These are phyloP conservation scores for Phycomyces nitens DNA, from an alignment of 192 early-diverging fungal genomes.

Conservation along the genomic window DNA sequence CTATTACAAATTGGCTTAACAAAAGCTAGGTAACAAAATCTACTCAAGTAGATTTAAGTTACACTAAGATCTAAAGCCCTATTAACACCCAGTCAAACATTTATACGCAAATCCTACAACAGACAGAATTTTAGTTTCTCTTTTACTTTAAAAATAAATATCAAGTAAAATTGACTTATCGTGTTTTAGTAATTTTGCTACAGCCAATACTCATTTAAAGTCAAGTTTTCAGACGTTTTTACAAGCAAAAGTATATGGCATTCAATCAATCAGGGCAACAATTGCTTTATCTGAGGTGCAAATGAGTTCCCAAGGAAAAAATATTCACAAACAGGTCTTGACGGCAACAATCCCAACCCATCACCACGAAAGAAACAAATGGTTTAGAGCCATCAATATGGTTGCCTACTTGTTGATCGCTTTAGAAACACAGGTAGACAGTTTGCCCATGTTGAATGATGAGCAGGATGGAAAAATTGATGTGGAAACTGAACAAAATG, in stretches of 20 bases:
- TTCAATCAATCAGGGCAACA: constrained; percentile 9
- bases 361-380: constrained; percentile 2
- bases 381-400: not conserved
- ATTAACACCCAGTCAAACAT: no score
- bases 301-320: not conserved
- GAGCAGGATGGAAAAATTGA: not conserved
- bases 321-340: not conserved
- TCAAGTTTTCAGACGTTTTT: constrained; percentile 1
- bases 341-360: not conserved
- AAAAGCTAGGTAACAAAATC: no score
- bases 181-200: no score
- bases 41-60: no score
- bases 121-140: no score
- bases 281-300: constrained; percentile 7
- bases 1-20: no score
- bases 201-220: constrained; percentile 1
- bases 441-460: not conserved
- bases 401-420: not conserved
- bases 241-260: constrained; percentile 4
- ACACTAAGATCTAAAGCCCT: no score
- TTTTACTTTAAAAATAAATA: no score
- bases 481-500: not conserved
- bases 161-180: no score
- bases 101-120: no score
- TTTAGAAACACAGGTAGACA: not conserved